phyloP scores from a whole-genome alignment of 805 yeast species.

The Cyberlindnera sargentensis region DNA sequence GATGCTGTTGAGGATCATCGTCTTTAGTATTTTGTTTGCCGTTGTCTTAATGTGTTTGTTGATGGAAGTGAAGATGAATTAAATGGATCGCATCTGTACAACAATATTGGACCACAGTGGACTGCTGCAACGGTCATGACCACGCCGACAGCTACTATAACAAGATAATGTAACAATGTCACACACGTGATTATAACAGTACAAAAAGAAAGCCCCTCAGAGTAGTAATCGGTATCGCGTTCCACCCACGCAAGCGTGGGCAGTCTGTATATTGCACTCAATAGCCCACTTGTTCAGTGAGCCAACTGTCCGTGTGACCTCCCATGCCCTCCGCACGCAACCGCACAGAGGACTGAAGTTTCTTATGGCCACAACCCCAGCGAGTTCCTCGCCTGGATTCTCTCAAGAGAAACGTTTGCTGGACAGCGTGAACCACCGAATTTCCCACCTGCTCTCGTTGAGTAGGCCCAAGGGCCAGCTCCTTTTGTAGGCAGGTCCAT shows the following conservation, averaged over 20 bases:
- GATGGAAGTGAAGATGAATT: neutral
- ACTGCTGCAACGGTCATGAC: no score
- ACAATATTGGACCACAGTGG: no score
- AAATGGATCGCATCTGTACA: no score
- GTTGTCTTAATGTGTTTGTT: neutral
- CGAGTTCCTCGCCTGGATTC: slow-evolving; percentile 48
- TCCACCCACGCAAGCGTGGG: slow-evolving; percentile 18
- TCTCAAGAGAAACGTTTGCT: slow-evolving; percentile 42
- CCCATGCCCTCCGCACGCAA: slow-evolving; percentile 31
- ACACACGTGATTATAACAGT: no score
- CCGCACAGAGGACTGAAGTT: slow-evolving; percentile 18
- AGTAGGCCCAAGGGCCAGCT: neutral
- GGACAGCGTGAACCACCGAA: slow-evolving; percentile 57
- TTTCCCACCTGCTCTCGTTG: slow-evolving; percentile 42
- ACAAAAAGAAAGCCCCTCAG: slow-evolving; percentile 29
- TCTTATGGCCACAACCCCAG: slow-evolving; percentile 51
- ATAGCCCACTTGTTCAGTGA: slow-evolving; percentile 31
- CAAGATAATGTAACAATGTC: no score
- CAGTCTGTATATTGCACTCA: slow-evolving; percentile 58
- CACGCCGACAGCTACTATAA: no score
- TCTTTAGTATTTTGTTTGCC: slow-evolving; percentile 3
- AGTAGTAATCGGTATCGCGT: slow-evolving; percentile 61
- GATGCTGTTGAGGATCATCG: slow-evolving; percentile 65
- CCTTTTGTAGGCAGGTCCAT: slow-evolving; percentile 26
- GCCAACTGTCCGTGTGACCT: slow-evolving; percentile 54